Conservation (phyloP, 805 yeast genomes). For the Saturnispora sanitii region DNA sequence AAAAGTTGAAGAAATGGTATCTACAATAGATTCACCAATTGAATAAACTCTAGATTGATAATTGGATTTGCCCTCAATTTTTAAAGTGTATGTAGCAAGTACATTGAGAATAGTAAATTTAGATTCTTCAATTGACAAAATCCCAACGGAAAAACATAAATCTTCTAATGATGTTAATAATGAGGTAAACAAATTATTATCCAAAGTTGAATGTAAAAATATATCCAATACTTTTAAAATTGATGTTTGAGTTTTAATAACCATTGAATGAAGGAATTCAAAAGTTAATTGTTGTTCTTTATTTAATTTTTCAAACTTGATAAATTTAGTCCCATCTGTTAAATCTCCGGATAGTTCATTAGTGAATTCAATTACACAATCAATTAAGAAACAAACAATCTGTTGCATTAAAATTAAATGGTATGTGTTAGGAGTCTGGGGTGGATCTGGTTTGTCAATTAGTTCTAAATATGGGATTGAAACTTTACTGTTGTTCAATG, state of each 20-base stretch:
- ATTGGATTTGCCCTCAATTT: conserved; percentile 27
- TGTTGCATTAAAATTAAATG: conserved; percentile 46
- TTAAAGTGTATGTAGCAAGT: conserved; percentile 38
- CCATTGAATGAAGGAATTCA: conserved; percentile 20
- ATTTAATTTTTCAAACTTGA: conserved; percentile 7
- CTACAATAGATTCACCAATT: conserved; percentile 43
- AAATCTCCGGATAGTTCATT: conserved; percentile 21
- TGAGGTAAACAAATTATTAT: conserved; percentile 57
- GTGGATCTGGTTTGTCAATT: conserved; percentile 75
- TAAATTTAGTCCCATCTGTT: conserved; percentile 6
- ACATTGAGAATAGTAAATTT: conserved; percentile 48
- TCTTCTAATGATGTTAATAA: conserved; percentile 69
- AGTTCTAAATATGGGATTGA: conserved; percentile 59
- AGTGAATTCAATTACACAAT: conserved; percentile 54
- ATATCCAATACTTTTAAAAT: conserved; percentile 37
- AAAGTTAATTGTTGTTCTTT: conserved; percentile 9
- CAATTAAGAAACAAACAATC: conserved; percentile 47
- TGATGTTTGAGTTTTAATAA: conserved; percentile 28
- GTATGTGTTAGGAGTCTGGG: conserved; percentile 55
- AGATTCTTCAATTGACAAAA: conserved; percentile 45
- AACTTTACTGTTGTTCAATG: conserved; percentile 34
- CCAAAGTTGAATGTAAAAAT: conserved; percentile 57
- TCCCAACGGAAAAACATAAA: conserved; percentile 73
- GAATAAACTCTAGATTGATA: conserved; percentile 31
- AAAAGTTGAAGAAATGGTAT: conserved; percentile 36